Evolutionary conservation across 2,329 filamentous ascomycete species (phyloP), one percentile per base, ranked within the genome.

Genomic region (Talaromyces rugulosus): DNA sequence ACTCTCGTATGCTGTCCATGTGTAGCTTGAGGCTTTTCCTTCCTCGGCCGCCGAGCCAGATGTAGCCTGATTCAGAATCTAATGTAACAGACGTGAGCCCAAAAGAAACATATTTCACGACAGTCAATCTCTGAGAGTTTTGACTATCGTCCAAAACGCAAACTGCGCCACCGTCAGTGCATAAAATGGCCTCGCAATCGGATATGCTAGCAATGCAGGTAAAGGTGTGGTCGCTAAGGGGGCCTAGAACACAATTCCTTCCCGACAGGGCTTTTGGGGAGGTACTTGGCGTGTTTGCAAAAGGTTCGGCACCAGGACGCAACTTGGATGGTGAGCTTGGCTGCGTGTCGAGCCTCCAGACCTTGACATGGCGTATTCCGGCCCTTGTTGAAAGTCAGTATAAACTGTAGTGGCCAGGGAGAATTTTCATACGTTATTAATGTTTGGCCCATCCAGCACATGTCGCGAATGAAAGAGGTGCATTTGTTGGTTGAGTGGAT

Each of bases 401-500:
- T 31, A 6, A 42, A 18, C 70, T 62, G 68, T 65, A 62, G 36
- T 16, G 16, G 16, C 51, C 27, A 18, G 44, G 58, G 9, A 53
- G 60, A 44, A 16, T 53, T 47, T 44, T 75, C 81, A 64, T 78
- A 83, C 64, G 94, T 97, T 62, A 99, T 82, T 58, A 99, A 82
- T 67, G 79, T 90, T 67, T 83, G 89, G 11, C 93, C 93, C 76
- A 97, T 86, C 94, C 95, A 99, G 47, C 90, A 84, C 86, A 99
- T 96, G 59, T 89, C 88, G 66, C 88, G 89, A 69, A 98, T 85
- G 64, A 87, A 87, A 18, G 91, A 92, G 6, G 93, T 98, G 77
- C 95, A 98, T 73, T 95, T 91, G 76, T 98, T 98, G 82, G 85
- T 96, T 73, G 83, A 94, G 84, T 88, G 83, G 36, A 98, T 80